Base-by-base conservation (phyloP, 352 stramenopile genomes). In the Globisporangium mamillatum region DNA sequence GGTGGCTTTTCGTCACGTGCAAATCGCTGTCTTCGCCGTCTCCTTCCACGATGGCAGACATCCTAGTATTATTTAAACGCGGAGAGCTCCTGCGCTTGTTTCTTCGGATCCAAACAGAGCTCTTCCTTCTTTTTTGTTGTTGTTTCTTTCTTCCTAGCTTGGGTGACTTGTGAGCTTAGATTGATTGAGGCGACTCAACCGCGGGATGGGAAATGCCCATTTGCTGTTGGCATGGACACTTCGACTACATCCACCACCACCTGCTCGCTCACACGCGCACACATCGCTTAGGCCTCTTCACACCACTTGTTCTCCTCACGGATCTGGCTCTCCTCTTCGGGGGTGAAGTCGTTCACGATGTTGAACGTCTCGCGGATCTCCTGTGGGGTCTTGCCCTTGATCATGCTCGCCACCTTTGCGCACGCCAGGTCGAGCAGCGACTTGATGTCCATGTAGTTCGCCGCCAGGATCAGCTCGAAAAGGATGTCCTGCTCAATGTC, bases 391-490 rank as follows among this genome's bases (percentile, higher is more conserved):
- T 99, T 99, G 69, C 91, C 92, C 81, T 97, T 98, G 76, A 97
- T 97, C 85, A 97, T 95, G 61, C 84, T 95, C n/a, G 72, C 96
- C 20, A 95, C 94, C 85, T 99, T 99, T 29, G 88, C 89, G 66
- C 87, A 94, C 48, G 86, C 80, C 57, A 95, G 70, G 70, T 99
- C 87, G 88, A 98, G 76, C 64, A 98, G 75, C 62, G 86, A 93
- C 84, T 99, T 99, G 79, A 99, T 99, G 78, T 99, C 98, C 96
- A 99, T 99, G 88, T 99, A 99, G 78, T 99, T 99, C 32, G 98
- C 98, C 1, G 98, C 98, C 54, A 99, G 80, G 70, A 99, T 99
- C n/a, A 99, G 85, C 84, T 99, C 97, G 79, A 99, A 99, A 22
- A 99, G 82, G 22, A 99, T 89, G 55, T 99, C 97, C 86, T 99